phyloP scores from a whole-genome alignment of 495 filamentous ascomycete species.

The Neurospora sp. region DNA sequence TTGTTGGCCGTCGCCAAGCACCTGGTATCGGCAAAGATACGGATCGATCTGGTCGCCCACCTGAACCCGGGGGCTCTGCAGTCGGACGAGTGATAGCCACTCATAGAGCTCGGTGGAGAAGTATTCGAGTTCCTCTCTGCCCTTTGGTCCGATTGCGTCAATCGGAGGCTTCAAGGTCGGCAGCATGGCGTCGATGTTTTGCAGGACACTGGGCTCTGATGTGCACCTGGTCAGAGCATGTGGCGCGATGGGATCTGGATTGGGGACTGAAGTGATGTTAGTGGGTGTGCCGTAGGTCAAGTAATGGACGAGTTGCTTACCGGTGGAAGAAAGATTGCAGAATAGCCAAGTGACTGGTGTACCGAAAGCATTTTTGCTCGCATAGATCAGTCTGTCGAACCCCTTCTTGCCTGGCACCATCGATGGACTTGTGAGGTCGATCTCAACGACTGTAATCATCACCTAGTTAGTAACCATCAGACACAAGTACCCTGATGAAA shows the following conservation, averaged over 20 bases:
- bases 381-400: slow-evolving; percentile 76
- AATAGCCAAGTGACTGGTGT: slow-evolving; percentile 73
- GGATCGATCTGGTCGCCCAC: slow-evolving; percentile 64
- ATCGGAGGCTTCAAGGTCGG: slow-evolving; percentile 40
- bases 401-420: slow-evolving; percentile 90
- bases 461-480: background rate
- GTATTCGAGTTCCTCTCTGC: slow-evolving; percentile 43
- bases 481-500: background rate
- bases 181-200: slow-evolving; percentile 28
- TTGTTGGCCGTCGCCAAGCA: slow-evolving; percentile 37
- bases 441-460: slow-evolving; percentile 54
- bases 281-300: background rate
- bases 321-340: slow-evolving; percentile 44
- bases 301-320: slow-evolving; percentile 14
- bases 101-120: slow-evolving; percentile 61
- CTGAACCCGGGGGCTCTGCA: slow-evolving; percentile 61
- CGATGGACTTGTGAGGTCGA: slow-evolving; percentile 66
- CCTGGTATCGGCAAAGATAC: slow-evolving; percentile 70
- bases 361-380: slow-evolving; percentile 72
- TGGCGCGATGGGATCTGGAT: slow-evolving; percentile 39
- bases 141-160: slow-evolving; percentile 23
- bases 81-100: slow-evolving; percentile 68
- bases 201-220: slow-evolving; percentile 19
- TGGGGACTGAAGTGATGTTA: slow-evolving; percentile 23
- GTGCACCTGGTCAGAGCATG: slow-evolving; percentile 44